Conservation (phyloP, 441 rosid species). For the Rhodomyrtus psidioides region DNA sequence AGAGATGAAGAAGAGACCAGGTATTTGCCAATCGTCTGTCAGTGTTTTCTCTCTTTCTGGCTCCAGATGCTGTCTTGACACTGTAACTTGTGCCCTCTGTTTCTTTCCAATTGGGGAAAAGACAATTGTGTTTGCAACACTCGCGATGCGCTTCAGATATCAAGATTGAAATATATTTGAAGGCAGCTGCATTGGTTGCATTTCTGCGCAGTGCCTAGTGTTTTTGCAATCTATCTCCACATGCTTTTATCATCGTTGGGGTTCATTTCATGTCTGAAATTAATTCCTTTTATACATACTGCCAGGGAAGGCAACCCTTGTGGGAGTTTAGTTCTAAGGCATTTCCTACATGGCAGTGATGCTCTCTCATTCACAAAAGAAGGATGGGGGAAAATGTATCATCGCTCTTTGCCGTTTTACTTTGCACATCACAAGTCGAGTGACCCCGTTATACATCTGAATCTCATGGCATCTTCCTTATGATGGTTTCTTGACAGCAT, state of each 20-base stretch:
- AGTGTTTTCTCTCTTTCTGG: not conserved
- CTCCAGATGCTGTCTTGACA: not conserved
- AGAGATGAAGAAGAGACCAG: conserved; percentile 34
- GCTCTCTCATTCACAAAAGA: not conserved
- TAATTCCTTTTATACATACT: not conserved
- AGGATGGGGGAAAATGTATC: not conserved
- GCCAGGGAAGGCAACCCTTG: not conserved
- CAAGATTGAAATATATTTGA: not conserved
- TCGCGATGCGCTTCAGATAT: not conserved
- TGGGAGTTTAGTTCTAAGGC: not conserved
- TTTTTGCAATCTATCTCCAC: not conserved
- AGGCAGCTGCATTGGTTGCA: not conserved
- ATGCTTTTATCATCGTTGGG: not conserved
- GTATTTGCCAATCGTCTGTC: conserved; percentile 6
- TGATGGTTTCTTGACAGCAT: conserved; percentile 21
- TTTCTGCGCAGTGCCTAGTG: not conserved
- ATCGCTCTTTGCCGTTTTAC: not conserved
- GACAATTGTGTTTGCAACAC: not conserved
- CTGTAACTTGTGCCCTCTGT: not conserved
- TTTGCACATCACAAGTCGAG: not conserved
- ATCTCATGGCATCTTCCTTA: not conserved
- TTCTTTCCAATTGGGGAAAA: not conserved
- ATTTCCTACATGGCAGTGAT: not conserved
- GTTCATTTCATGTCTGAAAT: not conserved
- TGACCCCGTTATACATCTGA: not conserved